Conservation (phyloP, 441 rosid species). For the Viola pubescens region DNA sequence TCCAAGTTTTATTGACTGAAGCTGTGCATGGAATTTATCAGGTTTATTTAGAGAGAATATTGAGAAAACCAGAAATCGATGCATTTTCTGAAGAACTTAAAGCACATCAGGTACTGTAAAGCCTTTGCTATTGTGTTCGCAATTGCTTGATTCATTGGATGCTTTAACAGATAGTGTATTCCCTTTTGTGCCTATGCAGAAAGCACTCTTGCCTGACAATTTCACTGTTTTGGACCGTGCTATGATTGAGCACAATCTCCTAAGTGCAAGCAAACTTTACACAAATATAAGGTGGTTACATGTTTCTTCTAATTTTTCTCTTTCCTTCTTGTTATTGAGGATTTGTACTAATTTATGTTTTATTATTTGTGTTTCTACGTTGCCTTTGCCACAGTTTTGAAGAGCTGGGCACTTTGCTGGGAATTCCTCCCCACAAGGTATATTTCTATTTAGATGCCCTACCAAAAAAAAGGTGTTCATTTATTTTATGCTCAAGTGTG, state of each 20-base stretch:
- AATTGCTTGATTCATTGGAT: constrained; percentile 7
- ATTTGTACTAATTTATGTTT: constrained; percentile 4
- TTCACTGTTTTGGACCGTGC: constrained; percentile 96
- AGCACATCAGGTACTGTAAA: constrained; percentile 74
- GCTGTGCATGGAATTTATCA: constrained; percentile 24
- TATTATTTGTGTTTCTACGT: constrained; percentile 9
- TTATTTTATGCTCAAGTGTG: background rate
- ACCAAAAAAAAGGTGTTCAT: background rate
- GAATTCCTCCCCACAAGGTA: constrained; percentile 91
- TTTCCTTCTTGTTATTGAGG: constrained; percentile 6
- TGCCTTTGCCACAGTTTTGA: constrained; percentile 50
- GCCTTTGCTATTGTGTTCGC: constrained; percentile 9
- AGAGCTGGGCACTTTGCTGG: constrained; percentile 94
- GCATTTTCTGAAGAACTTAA: constrained; percentile 90
- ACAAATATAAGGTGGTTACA: constrained; percentile 73
- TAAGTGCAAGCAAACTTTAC: constrained; percentile 96
- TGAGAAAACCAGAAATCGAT: constrained; percentile 92
- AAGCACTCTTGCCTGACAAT: constrained; percentile 89
- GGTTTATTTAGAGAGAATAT: constrained; percentile 94
- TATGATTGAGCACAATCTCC: constrained; percentile 96
- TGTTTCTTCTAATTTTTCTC: constrained; percentile 9
- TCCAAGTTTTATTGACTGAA: background rate
- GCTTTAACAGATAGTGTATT: constrained; percentile 4
- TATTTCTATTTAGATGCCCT: background rate
- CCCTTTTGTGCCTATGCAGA: constrained; percentile 41